These are phyloP conservation scores for Aspergillus quadrilineatus DNA, from an alignment of 2,329 filamentous ascomycete species.

Conservation along the genomic window DNA sequence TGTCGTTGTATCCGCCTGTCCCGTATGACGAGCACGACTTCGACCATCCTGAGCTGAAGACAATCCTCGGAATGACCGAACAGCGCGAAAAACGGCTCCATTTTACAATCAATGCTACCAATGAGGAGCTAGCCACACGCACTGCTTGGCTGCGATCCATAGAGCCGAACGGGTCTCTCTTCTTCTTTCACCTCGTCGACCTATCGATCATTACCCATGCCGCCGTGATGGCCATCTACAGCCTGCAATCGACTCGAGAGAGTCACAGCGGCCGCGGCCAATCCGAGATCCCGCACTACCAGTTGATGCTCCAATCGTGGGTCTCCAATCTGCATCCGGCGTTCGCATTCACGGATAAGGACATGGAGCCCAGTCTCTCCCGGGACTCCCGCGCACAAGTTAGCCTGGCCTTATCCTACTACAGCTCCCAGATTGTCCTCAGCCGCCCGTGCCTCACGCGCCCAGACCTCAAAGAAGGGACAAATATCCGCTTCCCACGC, in stretches of 20 bases:
- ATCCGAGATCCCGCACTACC: background rate
- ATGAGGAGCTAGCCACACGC: background rate
- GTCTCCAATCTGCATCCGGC: background rate
- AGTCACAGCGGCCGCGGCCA: background rate
- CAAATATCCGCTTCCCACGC: background rate
- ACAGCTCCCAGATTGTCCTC: conserved; percentile 6
- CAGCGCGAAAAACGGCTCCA: background rate
- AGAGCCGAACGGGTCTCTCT: background rate
- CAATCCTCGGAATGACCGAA: background rate
- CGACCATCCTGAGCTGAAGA: conserved; percentile 20
- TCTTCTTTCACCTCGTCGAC: conserved; percentile 4
- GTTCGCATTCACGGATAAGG: background rate
- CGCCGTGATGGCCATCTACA: conserved; percentile 1
- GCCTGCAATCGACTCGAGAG: background rate
- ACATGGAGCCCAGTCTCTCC: background rate
- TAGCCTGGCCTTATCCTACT: background rate
- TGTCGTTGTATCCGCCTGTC: conserved; percentile 27
- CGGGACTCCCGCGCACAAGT: background rate
- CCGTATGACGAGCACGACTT: conserved; percentile 33
- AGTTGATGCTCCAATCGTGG: background rate
- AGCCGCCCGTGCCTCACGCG: conserved; percentile 6
- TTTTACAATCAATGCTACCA: background rate
- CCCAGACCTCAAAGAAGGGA: background rate
- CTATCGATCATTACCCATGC: conserved; percentile 3
- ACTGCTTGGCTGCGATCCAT: background rate